Conservation (phyloP, 164 flowering plant genomes). For the Umbilicus rupestris region DNA sequence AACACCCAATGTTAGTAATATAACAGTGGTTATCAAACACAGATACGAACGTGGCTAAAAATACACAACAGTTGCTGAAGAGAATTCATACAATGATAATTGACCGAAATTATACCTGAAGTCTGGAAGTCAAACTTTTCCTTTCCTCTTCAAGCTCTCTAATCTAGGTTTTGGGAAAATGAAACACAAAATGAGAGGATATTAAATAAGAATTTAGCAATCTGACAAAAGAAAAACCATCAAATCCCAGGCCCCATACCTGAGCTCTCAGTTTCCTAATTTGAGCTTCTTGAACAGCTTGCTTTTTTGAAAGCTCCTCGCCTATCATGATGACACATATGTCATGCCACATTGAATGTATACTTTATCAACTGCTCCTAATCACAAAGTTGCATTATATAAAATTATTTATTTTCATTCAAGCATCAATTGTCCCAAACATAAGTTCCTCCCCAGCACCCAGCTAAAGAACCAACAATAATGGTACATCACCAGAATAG, state of each 20-base stretch:
- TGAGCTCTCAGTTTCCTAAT: slow-evolving; percentile 96
- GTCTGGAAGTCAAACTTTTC: slow-evolving; percentile 74
- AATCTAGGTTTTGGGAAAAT: slow-evolving; percentile 46
- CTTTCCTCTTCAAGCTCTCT: slow-evolving; percentile 98
- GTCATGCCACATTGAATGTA: background rate
- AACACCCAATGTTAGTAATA: background rate
- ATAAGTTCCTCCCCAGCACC: too few species aligned
- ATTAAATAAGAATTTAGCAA: background rate
- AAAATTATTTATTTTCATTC: too few species aligned
- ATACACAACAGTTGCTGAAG: background rate
- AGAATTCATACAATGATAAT: background rate
- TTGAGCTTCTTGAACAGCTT: slow-evolving; percentile 91
- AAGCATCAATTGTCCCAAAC: too few species aligned
- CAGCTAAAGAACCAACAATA: background rate
- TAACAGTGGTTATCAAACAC: background rate
- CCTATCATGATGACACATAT: slow-evolving; percentile 31
- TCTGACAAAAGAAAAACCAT: slow-evolving; percentile 1
- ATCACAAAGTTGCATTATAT: too few species aligned
- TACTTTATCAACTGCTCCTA: background rate
- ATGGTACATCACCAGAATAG: background rate
- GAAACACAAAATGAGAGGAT: slow-evolving; percentile 11
- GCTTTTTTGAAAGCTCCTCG: slow-evolving; percentile 96
- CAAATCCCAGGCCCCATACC: slow-evolving; percentile 29
- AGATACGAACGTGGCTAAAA: background rate
- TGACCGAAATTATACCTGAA: slow-evolving; percentile 53